phyloP scores from a whole-genome alignment of 2,329 filamentous ascomycete genomes.

The Cladophialophora immunda region DNA sequence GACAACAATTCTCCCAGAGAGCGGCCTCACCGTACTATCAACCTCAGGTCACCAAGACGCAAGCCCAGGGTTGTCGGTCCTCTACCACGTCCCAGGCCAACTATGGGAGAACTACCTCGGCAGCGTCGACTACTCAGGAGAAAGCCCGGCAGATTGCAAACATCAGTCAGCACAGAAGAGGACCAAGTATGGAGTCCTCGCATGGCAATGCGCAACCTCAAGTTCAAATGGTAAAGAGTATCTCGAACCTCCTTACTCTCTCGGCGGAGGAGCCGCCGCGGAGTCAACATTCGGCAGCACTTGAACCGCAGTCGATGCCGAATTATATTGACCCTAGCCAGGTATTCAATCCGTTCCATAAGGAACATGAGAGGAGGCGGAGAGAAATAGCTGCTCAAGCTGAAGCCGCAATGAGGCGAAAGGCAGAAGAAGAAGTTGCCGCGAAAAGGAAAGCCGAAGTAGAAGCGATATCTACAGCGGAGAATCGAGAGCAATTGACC shows the following conservation, averaged over 20 bases:
- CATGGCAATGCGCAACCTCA: constrained; percentile 1
- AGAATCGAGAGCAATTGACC: constrained; percentile 9
- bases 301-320: constrained; percentile 43
- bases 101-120: neutral
- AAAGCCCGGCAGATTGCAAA: constrained; percentile 15
- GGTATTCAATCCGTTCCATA: constrained; percentile 63
- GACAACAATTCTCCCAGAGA: constrained; percentile 5
- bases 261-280: constrained; percentile 24
- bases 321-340: constrained; percentile 62
- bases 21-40: constrained; percentile 33
- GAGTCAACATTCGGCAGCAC: constrained; percentile 17
- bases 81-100: constrained; percentile 11
- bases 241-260: constrained; percentile 35
- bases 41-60: constrained; percentile 7
- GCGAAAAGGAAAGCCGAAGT: constrained; percentile 24
- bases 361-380: constrained; percentile 55
- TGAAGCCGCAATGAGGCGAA: constrained; percentile 42
- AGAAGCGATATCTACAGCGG: constrained; percentile 9
- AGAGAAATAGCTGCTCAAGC: constrained; percentile 47
- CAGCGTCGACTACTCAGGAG: neutral
- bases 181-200: constrained; percentile 9
- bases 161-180: constrained; percentile 11
- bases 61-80: constrained; percentile 16
- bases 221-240: constrained; percentile 27
- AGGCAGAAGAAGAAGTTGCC: constrained; percentile 27